phyloP scores from a whole-genome alignment of 2,329 filamentous ascomycete genomes.

The Conoideocrella luteorostrata region DNA sequence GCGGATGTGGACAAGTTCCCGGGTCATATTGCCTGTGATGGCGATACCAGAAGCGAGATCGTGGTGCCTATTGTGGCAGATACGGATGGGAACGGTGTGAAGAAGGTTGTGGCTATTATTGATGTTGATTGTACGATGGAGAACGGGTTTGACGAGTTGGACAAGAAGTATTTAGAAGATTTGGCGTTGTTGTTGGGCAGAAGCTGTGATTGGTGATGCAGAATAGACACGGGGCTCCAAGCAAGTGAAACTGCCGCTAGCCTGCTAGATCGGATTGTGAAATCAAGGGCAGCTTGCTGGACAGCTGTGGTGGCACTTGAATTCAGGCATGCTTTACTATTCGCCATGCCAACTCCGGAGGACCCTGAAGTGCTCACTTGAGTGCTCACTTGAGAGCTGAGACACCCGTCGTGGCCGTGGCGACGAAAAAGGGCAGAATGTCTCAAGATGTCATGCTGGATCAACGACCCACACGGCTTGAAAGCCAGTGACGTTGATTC shows the following conservation, averaged over 20 bases:
- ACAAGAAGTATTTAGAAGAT: slow-evolving; percentile 59
- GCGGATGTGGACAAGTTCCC: slow-evolving; percentile 68
- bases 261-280: too few species aligned
- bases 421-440: slow-evolving; percentile 3
- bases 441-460: background rate
- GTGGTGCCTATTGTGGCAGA: slow-evolving; percentile 63
- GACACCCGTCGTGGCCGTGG: slow-evolving; percentile 3
- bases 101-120: slow-evolving; percentile 63
- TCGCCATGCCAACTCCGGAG: background rate
- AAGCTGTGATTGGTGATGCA: slow-evolving; percentile 57
- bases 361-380: slow-evolving; percentile 3
- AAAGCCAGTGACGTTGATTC: too few species aligned
- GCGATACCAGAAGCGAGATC: slow-evolving; percentile 69
- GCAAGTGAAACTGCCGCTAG: too few species aligned
- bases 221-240: background rate
- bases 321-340: too few species aligned
- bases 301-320: too few species aligned
- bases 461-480: too few species aligned
- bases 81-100: slow-evolving; percentile 20
- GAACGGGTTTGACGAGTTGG: slow-evolving; percentile 62
- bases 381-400: background rate
- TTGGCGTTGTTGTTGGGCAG: slow-evolving; percentile 53
- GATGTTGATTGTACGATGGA: slow-evolving; percentile 69
- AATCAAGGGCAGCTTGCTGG: too few species aligned
- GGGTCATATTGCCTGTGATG: slow-evolving; percentile 78